Conservation (phyloP, 805 yeast genomes). For the Saturnispora saitoi region DNA sequence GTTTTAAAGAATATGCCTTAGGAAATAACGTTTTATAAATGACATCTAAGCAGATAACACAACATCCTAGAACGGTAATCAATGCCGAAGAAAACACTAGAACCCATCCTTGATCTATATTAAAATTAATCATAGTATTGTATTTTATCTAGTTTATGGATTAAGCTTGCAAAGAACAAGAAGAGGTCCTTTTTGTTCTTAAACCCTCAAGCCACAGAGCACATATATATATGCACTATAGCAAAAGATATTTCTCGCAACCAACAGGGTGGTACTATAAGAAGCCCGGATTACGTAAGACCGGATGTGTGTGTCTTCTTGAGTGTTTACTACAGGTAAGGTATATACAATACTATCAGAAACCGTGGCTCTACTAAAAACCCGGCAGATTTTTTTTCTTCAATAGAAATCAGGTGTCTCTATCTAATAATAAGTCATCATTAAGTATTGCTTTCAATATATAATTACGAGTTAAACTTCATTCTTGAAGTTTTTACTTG, state of each 20-base stretch:
- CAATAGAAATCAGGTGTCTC: constrained; percentile 10
- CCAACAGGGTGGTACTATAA: neutral
- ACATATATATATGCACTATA: neutral
- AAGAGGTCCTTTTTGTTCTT: no score
- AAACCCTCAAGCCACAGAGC: no score
- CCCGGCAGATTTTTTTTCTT: constrained; percentile 10
- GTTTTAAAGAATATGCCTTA: constrained; percentile 29
- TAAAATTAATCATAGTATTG: neutral
- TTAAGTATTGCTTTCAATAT: neutral
- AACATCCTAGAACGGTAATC: constrained; percentile 66
- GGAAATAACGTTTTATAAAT: constrained; percentile 40
- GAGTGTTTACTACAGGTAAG: neutral
- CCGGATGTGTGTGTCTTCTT: neutral
- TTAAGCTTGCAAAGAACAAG: no score
- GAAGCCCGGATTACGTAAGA: no score
- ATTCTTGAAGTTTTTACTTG: neutral
- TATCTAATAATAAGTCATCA: constrained; percentile 10
- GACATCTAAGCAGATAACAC: constrained; percentile 53
- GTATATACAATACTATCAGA: constrained; percentile 2
- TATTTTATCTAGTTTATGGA: no score
- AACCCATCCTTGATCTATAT: constrained; percentile 50
- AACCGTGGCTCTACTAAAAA: constrained; percentile 11
- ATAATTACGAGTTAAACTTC: neutral
- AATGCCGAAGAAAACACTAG: constrained; percentile 57
- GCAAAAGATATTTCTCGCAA: neutral